Conservation (phyloP, 305 asterid genomes). For the Fraxinus dipetala region DNA sequence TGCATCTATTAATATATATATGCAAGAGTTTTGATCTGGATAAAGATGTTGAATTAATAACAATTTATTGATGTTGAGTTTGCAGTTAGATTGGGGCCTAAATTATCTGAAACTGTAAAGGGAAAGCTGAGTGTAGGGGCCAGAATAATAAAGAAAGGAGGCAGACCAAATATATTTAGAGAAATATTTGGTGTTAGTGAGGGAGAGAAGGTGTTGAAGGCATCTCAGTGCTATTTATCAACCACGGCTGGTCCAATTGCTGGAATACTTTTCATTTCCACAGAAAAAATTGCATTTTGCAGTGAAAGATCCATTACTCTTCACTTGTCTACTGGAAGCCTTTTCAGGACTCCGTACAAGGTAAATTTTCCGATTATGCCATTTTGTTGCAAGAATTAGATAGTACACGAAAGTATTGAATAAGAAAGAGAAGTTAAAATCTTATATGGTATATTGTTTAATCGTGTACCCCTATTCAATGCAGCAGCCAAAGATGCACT, state of each 20-base stretch:
- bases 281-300: constrained; percentile 49
- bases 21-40: background rate
- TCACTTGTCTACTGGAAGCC: constrained; percentile 38
- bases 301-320: constrained; percentile 61
- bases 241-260: constrained; percentile 80
- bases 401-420: background rate
- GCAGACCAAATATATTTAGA: constrained; percentile 56
- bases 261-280: constrained; percentile 62
- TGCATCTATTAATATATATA: background rate
- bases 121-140: constrained; percentile 68
- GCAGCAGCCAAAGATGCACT: background rate
- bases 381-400: background rate
- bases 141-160: constrained; percentile 60
- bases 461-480: background rate
- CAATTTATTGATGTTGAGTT: background rate
- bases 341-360: constrained; percentile 57
- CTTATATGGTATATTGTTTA: background rate
- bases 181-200: constrained; percentile 45
- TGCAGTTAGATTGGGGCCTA: constrained; percentile 71
- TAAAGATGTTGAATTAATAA: background rate
- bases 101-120: constrained; percentile 59
- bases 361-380: constrained; percentile 21
- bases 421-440: background rate
- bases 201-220: constrained; percentile 56
- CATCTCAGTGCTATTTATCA: constrained; percentile 68